Base-by-base conservation (phyloP, 202 grass and related monocot genomes). In the Setaria italica region DNA sequence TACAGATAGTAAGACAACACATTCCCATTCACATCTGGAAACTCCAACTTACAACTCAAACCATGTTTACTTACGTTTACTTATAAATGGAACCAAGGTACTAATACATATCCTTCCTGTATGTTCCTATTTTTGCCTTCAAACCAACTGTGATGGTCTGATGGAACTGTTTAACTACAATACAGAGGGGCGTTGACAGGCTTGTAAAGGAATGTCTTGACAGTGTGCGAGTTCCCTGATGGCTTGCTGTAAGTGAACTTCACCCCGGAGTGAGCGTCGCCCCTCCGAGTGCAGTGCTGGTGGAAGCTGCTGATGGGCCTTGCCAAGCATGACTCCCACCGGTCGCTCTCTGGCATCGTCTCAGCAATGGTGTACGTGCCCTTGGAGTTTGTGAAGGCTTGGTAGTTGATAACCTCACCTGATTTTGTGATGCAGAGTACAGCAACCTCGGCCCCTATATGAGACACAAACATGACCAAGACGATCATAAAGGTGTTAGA, bases 341-440 rank as follows among this genome's bases (percentile, higher is more conserved):
- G 81, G 21, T 96, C 96, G 2, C 86, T 96, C 82, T 95, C 88
- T 2, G 93, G 91, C 93, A 99, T 96, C 0, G 96, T 99, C 88
- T 99, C 96, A 8, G 90, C 93, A 25, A 99, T 82, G 3, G 79
- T 88, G 67, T 99, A 99, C 57, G 79, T 46, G n/a, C 96, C 96
- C 85, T 87, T 92, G 1, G 84, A 92, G 86, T 99, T 87, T 70
- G 96, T 99, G 88, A 95, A 99, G 21, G 91, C 96, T 87, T 99
- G 96, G 51, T 95, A 99, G 59, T 99, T 99, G 69, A 99, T 90
- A 54, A 99, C 96, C 62, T 99, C 96, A 1, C 93, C 96, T 5
- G 96, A 94, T 91, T 92, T 95, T 5, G 91, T 94, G 83, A 99
- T 94, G 91, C 96, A 99, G 41, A 99, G 91, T 64, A 99, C 96